Percentiles rank a stretch among this genome's conserved stretches.
Conservation (phyloP, 176 grass and related monocot species). For the sorghum (Sorghum bicolor) region Sorghum_bicolor_NCBIv3 NC_012871.2:63846501-63847000, state of each 20-base stretch:
- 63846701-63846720: background rate
- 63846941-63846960: background rate
- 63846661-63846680: background rate
- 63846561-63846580: conserved; percentile 86
- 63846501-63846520: background rate
- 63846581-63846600: conserved; percentile 23
- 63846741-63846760: background rate
- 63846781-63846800: background rate
- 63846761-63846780: background rate
- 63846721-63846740: background rate
- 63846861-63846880: background rate
- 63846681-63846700: background rate
- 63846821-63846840: background rate
- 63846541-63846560: conserved; percentile 66
- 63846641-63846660: conserved; percentile 7
- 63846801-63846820: background rate
- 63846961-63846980: background rate
- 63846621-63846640: conserved; percentile 82
- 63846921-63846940: background rate
- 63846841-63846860: too few relatives aligned
- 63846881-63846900: background rate
- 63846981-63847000: background rate
- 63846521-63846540: background rate
- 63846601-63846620: conserved; percentile 70
- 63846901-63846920: background rate